Evolutionary conservation across 2,329 filamentous ascomycete genomes (phyloP), one percentile per base, ranked within the genome.

Genomic region (Cladophialophora exuberans): DNA sequence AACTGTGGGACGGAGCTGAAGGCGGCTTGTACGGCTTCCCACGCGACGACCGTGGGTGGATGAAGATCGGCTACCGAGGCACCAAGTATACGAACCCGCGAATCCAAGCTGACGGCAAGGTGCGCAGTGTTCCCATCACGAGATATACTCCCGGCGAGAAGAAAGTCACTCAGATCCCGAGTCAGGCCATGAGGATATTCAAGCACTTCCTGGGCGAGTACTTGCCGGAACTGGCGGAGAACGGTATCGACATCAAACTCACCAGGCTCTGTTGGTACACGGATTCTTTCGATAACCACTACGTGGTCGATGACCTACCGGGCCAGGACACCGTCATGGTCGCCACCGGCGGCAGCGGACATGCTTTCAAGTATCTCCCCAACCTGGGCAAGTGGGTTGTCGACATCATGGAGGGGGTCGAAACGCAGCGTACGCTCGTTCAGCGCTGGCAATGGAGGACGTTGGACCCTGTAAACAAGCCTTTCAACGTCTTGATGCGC

Each of bases 331-430:
- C 78, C 0, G 63, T 86, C 1, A 81, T 84, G 64, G 74, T 86
- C 0, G 82, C 82, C 2, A 85, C 83, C 0, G 83, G 82, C 0
- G 84, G 84, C 0, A 79, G 77, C 28, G 83, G 84, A 0, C 83
- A 86, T 66, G 83, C 74, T 0, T 86, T 84, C 67, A 86, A 85
- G 63, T 85, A 83, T 55, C 64, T 84, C 49, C 83, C 83, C 0
- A 78, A 80, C 2, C 75, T 86, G 59, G 82, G 83, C 1, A 77
- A 79, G 41, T 74, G 73, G 56, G 77, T 85, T 11, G 72, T 80
- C 0, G 76, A 83, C 56, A 74, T 76, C n/a, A 67, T 83, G 10
- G 70, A 77, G 57, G 72, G 74, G 1, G 58, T 52, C n/a, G 63
- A 65, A 1, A 52, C 66, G 10, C 66, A 73, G 41, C 64, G 59